These are phyloP conservation scores for Cucumis sativus DNA, from an alignment of 306 rosid genomes.

Conservation along the genomic window Cucumber_9930_V3 NC_026656.2:1471501-1472000, in stretches of 20 bases:
- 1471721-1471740: too few species aligned
- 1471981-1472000: too few species aligned
- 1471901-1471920: too few species aligned
- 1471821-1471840: too few species aligned
- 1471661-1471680: slow-evolving; percentile 62
- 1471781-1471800: neutral
- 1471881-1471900: too few species aligned
- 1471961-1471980: too few species aligned
- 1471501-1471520: slow-evolving; percentile 86
- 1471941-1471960: too few species aligned
- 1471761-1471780: neutral
- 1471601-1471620: slow-evolving; percentile 32
- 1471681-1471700: slow-evolving; percentile 85
- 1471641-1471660: slow-evolving; percentile 61
- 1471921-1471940: too few species aligned
- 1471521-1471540: slow-evolving; percentile 96
- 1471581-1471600: slow-evolving; percentile 63
- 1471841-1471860: too few species aligned
- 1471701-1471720: slow-evolving; percentile 81
- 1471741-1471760: neutral
- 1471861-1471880: too few species aligned
- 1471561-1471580: slow-evolving; percentile 83
- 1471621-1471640: slow-evolving; percentile 31
- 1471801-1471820: neutral
- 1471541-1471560: slow-evolving; percentile 98